Evolutionary conservation across 1,139 yeast species (phyloP), one percentile per base, ranked within the genome.

Genomic region (Hyphopichia burtonii): DNA sequence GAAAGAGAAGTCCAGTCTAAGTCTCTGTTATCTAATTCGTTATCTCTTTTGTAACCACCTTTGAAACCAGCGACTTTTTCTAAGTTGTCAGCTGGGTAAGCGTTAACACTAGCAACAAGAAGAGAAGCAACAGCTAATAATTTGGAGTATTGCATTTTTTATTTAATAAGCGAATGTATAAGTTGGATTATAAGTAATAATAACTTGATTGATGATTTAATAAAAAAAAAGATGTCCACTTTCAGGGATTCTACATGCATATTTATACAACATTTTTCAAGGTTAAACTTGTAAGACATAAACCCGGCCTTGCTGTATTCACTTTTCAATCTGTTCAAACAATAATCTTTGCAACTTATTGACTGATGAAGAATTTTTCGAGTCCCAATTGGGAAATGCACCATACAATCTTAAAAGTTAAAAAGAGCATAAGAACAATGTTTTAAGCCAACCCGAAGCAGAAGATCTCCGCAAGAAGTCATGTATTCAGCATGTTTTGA

Each of bases 141-240:
- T 34, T 34, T 22, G 12, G 36, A 12, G 36, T 20, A 34, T 34
- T 34, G 27, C 36, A 34, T 34, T 19, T 34, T 34, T 4, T 7
- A 33, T 18, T 10, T 3, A 8, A 17, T 16, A 17, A 31, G 22
- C 36, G 36, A 34, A 16, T 34, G 36, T 34, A 34, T 3, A 11
- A 34, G 36, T 34, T 34, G 28, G 36, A 5, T 11, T 4, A n/a
- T 8, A n/a, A n/a, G n/a, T n/a, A n/a, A n/a, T n/a, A n/a, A n/a
- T 25, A 25, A 25, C 4, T 31, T n/a, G 36, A n/a, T n/a, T 12
- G 20, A 20, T 20, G 10, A 15, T 12, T n/a, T 34, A 22, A n/a
- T 20, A 20, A 34, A 34, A 20, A 14, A 18, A 18, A 5, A 18
- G 12, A 31, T 12, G n/a, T 6, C 3, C 16, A 31, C 16, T 12